Conservation (phyloP, 805 yeast species). For the Starmerella davenportii region DNA sequence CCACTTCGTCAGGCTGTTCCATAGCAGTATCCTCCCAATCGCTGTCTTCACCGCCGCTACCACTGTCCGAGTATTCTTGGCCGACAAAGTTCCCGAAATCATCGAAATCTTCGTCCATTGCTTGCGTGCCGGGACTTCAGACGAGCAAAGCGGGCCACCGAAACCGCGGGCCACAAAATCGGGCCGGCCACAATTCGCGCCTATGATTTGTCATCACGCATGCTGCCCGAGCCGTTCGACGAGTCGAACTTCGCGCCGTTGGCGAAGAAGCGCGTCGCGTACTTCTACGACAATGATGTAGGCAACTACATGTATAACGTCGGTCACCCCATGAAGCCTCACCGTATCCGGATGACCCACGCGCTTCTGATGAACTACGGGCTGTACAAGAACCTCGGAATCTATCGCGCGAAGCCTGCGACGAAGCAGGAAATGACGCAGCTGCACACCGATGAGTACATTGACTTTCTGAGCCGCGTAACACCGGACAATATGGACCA, state of each 20-base stretch:
- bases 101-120: constrained; percentile 16
- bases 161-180: no score
- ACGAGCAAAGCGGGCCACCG: no score
- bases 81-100: constrained; percentile 24
- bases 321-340: constrained; percentile 98
- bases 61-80: constrained; percentile 13
- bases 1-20: constrained; percentile 27
- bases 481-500: constrained; percentile 81
- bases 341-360: constrained; percentile 96
- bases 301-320: constrained; percentile 97
- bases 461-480: constrained; percentile 76
- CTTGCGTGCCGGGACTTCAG: no score
- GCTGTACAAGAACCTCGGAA: constrained; percentile 89
- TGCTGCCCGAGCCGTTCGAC: constrained; percentile 35
- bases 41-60: not conserved
- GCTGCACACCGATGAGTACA: constrained; percentile 93
- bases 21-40: constrained; percentile 9
- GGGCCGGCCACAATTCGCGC: no score
- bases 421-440: constrained; percentile 96
- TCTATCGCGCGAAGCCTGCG: constrained; percentile 92
- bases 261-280: constrained; percentile 48
- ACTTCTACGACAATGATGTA: constrained; percentile 76
- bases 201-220: constrained; percentile 2
- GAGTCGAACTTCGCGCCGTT: constrained; percentile 38
- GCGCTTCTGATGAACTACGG: constrained; percentile 94